Percentiles rank a stretch among this genome's conserved stretches.
Evolutionary conservation across 169 alveolate genomes (phyloP).

Genomic region (Eimeria brunetti): DNA sequence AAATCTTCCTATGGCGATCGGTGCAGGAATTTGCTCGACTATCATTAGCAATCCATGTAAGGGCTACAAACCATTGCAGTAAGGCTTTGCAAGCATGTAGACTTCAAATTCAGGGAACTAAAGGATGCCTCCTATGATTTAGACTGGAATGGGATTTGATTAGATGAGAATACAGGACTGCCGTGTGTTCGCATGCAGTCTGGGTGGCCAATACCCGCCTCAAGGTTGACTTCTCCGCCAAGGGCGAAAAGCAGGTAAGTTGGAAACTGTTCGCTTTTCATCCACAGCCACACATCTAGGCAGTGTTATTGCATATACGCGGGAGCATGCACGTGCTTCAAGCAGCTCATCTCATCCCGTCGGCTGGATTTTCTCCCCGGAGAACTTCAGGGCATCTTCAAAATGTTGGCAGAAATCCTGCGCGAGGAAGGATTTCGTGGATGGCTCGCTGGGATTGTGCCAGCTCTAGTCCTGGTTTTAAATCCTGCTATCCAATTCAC

Average conservation of each 20-base stretch:
- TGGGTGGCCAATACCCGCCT: conserved; percentile 81
- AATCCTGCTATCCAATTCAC: conserved; percentile 79
- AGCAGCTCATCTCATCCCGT: neutral
- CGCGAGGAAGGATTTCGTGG: conserved; percentile 76
- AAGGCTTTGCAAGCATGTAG: neutral
- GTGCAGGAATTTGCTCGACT: conserved; percentile 77
- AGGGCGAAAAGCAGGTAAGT: conserved; percentile 42
- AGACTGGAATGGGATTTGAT: neutral
- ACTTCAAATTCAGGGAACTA: neutral
- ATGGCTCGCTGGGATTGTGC: conserved; percentile 76
- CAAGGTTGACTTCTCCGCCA: conserved; percentile 61
- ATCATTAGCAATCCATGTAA: conserved; percentile 78
- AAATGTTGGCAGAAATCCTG: conserved; percentile 53
- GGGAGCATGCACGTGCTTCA: neutral
- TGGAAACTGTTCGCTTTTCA: too few relatives aligned
- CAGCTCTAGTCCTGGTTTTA: conserved; percentile 73
- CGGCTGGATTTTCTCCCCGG: neutral
- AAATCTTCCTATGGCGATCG: conserved; percentile 72
- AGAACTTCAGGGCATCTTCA: conserved; percentile 61
- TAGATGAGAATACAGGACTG: neutral
- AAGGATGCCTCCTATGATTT: neutral
- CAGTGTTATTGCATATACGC: neutral
- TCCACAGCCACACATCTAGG: neutral
- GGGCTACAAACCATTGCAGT: neutral
- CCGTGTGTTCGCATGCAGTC: conserved; percentile 20